Conservation (phyloP, 139 green algal genomes). For the Astrephomene gubernaculifera region DNA sequence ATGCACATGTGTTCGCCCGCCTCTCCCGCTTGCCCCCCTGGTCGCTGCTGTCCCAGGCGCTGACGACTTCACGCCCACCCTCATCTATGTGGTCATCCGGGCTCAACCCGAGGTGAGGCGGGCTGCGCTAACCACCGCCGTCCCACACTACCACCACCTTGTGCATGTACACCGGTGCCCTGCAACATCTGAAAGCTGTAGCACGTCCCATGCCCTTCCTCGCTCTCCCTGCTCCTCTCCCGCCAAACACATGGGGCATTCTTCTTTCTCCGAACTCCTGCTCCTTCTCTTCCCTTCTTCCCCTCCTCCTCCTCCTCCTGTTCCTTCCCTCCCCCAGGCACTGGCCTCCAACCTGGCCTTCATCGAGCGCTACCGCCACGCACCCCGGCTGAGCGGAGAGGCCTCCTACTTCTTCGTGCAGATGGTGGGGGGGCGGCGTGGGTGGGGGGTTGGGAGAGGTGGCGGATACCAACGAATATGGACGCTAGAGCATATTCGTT, state of each 20-base stretch:
- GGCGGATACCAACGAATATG: too few species aligned
- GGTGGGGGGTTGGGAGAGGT: neutral
- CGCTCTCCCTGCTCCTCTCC: neutral
- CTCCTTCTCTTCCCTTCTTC: neutral
- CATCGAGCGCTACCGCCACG: constrained; percentile 59
- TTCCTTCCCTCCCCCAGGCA: constrained; percentile 17
- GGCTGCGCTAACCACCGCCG: too few species aligned
- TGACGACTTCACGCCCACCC: constrained; percentile 95
- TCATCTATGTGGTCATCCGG: constrained; percentile 91
- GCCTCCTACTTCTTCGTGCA: constrained; percentile 84
- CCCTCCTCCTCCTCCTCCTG: neutral
- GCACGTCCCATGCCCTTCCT: too few species aligned
- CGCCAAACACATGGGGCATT: too few species aligned
- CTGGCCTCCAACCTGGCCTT: constrained; percentile 73
- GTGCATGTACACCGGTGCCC: too few species aligned
- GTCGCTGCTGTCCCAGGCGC: constrained; percentile 76
- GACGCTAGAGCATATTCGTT: too few species aligned
- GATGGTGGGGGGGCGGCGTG: constrained; percentile 63
- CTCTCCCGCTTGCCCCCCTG: too few species aligned
- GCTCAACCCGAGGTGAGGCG: constrained; percentile 70
- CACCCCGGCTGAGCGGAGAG: constrained; percentile 50
- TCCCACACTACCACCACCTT: too few species aligned
- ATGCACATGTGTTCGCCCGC: too few species aligned
- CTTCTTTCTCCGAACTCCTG: too few species aligned
- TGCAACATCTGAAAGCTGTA: too few species aligned